A percentile compares a stretch with the other conserved stretches of the same genome.
These are phyloP conservation scores for Lachnellula cervina DNA, from an alignment of 2,329 filamentous ascomycete species.

Conservation along the genomic window DNA sequence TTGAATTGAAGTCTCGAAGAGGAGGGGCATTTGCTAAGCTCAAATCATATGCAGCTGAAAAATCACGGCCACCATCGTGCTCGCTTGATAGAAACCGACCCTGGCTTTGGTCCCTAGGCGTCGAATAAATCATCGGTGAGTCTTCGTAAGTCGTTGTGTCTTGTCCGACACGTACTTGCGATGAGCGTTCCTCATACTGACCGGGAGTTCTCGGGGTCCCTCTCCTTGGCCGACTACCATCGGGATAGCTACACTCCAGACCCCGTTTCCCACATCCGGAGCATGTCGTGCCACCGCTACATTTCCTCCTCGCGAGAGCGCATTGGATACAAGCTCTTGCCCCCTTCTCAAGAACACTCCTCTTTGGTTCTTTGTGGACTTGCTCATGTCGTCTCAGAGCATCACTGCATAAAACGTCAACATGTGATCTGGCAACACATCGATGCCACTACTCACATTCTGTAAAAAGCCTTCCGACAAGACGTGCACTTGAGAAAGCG, in stretches of 20 bases:
- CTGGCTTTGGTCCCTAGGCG: background rate
- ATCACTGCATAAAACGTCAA: slow-evolving; percentile 12
- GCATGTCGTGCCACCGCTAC: slow-evolving; percentile 18
- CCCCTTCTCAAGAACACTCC: slow-evolving; percentile 18
- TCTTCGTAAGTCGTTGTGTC: background rate
- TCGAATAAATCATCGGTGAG: slow-evolving; percentile 12
- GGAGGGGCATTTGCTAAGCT: background rate
- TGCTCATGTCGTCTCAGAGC: slow-evolving; percentile 24
- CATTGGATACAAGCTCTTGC: slow-evolving; percentile 21
- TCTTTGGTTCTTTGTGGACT: slow-evolving; percentile 19
- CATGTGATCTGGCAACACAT: background rate
- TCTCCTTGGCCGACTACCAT: background rate
- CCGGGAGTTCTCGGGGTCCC: background rate
- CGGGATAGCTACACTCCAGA: slow-evolving; percentile 19
- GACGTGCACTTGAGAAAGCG: slow-evolving; percentile 18
- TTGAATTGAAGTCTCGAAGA: background rate
- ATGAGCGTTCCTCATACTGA: background rate
- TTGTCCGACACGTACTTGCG: background rate
- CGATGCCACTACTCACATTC: slow-evolving; percentile 13
- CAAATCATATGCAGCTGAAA: background rate
- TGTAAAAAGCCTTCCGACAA: slow-evolving; percentile 24
- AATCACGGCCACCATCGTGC: background rate
- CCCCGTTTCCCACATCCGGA: slow-evolving; percentile 16
- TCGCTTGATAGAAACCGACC: background rate
- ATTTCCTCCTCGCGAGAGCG: slow-evolving; percentile 20